Percentiles rank a stretch among this genome's conserved stretches.
Conservation (phyloP, 1,139 yeast genomes). For the Debaryomyces sp. region DNA sequence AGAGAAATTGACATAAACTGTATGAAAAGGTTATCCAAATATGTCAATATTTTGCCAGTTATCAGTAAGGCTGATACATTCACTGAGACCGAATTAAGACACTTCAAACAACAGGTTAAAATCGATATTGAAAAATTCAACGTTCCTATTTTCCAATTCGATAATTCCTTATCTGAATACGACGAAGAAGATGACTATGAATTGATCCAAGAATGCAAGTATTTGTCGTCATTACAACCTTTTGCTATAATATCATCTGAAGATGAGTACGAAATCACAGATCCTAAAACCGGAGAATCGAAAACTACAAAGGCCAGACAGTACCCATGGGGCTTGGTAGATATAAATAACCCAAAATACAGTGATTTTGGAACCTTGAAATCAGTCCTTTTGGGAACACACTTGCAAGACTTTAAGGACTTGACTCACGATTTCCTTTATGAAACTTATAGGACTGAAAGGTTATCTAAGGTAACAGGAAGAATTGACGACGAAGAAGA, state of each 20-base stretch:
- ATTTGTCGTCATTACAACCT: conserved; percentile 75
- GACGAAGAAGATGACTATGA: conserved; percentile 69
- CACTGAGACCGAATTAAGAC: conserved; percentile 70
- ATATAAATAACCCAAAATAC: conserved; percentile 76
- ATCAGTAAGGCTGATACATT: conserved; percentile 86
- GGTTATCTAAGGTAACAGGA: conserved; percentile 56
- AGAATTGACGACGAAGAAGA: conserved; percentile 32
- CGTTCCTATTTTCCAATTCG: conserved; percentile 84
- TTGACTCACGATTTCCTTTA: conserved; percentile 89
- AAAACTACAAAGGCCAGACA: conserved; percentile 70
- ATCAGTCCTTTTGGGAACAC: conserved; percentile 86
- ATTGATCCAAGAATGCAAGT: conserved; percentile 78
- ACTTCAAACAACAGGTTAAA: conserved; percentile 55
- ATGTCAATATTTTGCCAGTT: conserved; percentile 88
- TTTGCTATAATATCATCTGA: conserved; percentile 86
- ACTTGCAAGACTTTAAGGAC: conserved; percentile 89
- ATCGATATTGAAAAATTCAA: conserved; percentile 76
- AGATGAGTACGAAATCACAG: conserved; percentile 50
- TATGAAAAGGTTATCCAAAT: conserved; percentile 73
- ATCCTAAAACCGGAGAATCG: conserved; percentile 56
- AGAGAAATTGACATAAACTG: conserved; percentile 75
- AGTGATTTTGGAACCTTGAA: conserved; percentile 85
- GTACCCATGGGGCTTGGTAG: conserved; percentile 95
- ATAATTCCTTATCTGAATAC: conserved; percentile 44
- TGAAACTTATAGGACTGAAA: conserved; percentile 91